phyloP scores from a whole-genome alignment of 2,329 filamentous ascomycete genomes.

The Fusarium aywerte region DNA sequence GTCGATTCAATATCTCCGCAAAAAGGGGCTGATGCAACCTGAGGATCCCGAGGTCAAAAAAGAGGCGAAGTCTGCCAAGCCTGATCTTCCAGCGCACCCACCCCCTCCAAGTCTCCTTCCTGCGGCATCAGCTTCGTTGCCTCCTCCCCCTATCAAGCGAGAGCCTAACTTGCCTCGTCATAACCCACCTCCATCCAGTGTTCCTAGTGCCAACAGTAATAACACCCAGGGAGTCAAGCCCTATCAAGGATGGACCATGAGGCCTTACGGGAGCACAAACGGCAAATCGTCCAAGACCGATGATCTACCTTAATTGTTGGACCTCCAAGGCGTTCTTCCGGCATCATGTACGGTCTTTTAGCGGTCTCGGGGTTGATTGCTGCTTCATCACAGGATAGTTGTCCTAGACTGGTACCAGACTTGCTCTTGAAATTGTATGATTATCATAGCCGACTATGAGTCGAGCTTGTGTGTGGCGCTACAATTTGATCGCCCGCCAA shows the following conservation, averaged over 20 bases:
- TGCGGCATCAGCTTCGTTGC: slow-evolving; percentile 53
- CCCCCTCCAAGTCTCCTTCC: slow-evolving; percentile 51
- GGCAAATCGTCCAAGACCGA: slow-evolving; percentile 50
- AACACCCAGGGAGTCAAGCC: slow-evolving; percentile 49
- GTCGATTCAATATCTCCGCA: slow-evolving; percentile 72
- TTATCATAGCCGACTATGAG: slow-evolving; percentile 10
- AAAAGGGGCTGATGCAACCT: slow-evolving; percentile 63
- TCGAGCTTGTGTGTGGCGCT: not conserved
- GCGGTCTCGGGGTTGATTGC: not conserved
- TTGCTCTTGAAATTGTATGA: slow-evolving; percentile 20
- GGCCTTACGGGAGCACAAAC: slow-evolving; percentile 51
- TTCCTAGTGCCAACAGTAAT: slow-evolving; percentile 49
- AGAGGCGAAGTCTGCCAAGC: slow-evolving; percentile 34
- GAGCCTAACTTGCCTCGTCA: slow-evolving; percentile 48
- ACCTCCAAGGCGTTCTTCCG: not conserved
- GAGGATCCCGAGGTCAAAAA: slow-evolving; percentile 31
- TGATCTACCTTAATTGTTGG: slow-evolving; percentile 47
- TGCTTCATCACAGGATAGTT: slow-evolving; percentile 39
- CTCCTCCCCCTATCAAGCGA: slow-evolving; percentile 50
- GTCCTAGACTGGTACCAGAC: slow-evolving; percentile 25
- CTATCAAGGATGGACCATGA: slow-evolving; percentile 53
- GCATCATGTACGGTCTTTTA: not conserved
- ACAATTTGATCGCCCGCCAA: not conserved
- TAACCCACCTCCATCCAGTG: slow-evolving; percentile 49
- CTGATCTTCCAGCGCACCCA: slow-evolving; percentile 26